Evolutionary conservation across 176 grass and related monocot genomes (phyloP).

Genomic region (Oryza officinalis): DNA sequence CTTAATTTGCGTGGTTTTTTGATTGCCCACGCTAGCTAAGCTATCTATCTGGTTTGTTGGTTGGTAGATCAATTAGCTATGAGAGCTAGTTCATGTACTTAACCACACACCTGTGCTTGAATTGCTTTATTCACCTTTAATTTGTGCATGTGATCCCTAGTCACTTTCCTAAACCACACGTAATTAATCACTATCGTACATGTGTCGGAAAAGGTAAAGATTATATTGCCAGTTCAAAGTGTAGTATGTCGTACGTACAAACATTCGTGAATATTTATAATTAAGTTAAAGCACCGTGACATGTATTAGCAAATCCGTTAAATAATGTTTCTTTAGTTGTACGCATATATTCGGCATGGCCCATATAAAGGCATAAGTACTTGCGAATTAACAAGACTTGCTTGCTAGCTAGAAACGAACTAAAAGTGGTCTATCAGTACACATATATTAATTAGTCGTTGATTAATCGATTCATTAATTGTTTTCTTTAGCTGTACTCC

Average conservation of each 20-base stretch:
- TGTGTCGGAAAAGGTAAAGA: neutral
- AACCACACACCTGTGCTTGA: neutral
- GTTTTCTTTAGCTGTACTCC: neutral
- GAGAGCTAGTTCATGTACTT: neutral
- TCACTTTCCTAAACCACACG: neutral
- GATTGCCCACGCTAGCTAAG: neutral
- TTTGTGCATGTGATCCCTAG: neutral
- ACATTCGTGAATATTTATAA: neutral
- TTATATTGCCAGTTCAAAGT: neutral
- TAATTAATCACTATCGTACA: neutral
- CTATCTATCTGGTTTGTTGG: neutral
- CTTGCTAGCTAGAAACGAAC: neutral
- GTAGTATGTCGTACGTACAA: neutral
- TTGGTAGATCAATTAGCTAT: neutral
- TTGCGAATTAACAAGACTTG: neutral
- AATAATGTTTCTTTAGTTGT: neutral
- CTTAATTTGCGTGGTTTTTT: neutral
- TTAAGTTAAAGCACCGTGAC: neutral
- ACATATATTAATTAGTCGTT: neutral
- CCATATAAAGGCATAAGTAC: neutral
- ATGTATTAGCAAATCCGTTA: neutral
- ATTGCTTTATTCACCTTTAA: neutral
- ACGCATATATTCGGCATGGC: neutral
- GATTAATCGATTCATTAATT: neutral
- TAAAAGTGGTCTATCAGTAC: neutral